Evolutionary conservation across 108 stramenopile species (phyloP).

Genomic region (Skeletonema marinoi): DNA sequence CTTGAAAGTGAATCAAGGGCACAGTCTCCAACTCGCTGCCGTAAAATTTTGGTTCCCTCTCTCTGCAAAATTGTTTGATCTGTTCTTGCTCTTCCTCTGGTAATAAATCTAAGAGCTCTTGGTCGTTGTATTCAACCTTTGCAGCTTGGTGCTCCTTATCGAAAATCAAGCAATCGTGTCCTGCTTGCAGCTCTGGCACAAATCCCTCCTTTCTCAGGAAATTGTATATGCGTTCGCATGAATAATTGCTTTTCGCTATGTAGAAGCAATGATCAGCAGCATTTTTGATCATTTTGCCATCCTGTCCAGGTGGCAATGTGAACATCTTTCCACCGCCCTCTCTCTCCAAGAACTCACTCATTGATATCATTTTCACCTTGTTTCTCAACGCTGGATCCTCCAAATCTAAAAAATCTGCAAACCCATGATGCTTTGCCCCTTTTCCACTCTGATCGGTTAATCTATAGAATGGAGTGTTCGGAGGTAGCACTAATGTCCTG

Average conservation of each 20-base stretch:
- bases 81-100: slow-evolving; percentile 6
- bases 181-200: slow-evolving; percentile 49
- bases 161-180: slow-evolving; percentile 65
- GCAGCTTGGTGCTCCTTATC: slow-evolving; percentile 25
- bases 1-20: slow-evolving; percentile 69
- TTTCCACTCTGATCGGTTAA: slow-evolving; percentile 61
- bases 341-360: slow-evolving; percentile 63
- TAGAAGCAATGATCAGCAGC: slow-evolving; percentile 59
- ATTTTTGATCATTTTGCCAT: slow-evolving; percentile 35
- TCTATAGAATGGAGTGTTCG: slow-evolving; percentile 77
- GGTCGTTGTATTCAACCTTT: neutral
- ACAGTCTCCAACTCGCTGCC: slow-evolving; percentile 21
- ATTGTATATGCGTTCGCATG: slow-evolving; percentile 51
- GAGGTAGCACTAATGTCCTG: slow-evolving; percentile 86
- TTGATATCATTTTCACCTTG: slow-evolving; percentile 53
- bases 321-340: slow-evolving; percentile 44
- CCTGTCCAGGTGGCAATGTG: slow-evolving; percentile 47
- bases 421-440: slow-evolving; percentile 43
- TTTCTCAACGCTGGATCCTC: slow-evolving; percentile 35
- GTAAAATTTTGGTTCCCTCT: slow-evolving; percentile 34
- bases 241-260: slow-evolving; percentile 16
- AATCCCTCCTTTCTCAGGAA: slow-evolving; percentile 47
- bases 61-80: slow-evolving; percentile 39
- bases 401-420: slow-evolving; percentile 61
- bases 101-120: slow-evolving; percentile 1